Conservation (phyloP, 257 asterid genomes). For the Osmanthus fragrans region DNA sequence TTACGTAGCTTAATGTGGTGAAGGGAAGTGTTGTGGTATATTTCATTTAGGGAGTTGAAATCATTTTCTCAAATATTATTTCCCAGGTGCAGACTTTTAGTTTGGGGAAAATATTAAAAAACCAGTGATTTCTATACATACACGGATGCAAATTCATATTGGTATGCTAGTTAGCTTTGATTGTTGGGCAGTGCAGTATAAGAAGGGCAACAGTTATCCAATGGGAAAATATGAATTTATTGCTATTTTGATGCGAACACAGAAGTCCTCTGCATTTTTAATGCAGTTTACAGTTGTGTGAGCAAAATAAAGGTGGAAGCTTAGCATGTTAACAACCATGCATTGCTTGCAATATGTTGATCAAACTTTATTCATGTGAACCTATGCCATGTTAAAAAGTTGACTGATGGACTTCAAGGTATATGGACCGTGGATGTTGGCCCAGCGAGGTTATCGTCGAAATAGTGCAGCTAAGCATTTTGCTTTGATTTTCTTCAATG, state of each 20-base stretch:
- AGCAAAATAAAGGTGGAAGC: slow-evolving; percentile 15
- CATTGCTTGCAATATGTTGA: neutral
- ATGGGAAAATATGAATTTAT: neutral
- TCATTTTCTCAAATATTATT: neutral
- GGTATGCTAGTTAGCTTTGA: neutral
- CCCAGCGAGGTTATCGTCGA: too few species aligned
- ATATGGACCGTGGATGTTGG: too few species aligned
- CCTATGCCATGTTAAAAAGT: neutral
- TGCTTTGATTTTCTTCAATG: too few species aligned
- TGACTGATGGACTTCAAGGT: neutral
- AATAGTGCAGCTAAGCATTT: too few species aligned
- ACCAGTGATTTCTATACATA: neutral
- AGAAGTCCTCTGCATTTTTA: slow-evolving; percentile 2
- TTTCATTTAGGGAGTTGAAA: neutral
- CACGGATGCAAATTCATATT: neutral
- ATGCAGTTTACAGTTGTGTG: slow-evolving; percentile 8
- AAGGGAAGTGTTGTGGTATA: neutral
- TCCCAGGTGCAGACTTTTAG: neutral
- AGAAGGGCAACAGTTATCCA: neutral
- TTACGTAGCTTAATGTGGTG: neutral
- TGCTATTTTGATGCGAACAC: neutral
- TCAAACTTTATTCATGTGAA: neutral
- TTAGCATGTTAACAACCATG: neutral
- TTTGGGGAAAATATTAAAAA: neutral
- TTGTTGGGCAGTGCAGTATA: neutral